Evolutionary conservation across 164 flowering plant genomes (phyloP).

Genomic region (Tetracentron sinense): DNA sequence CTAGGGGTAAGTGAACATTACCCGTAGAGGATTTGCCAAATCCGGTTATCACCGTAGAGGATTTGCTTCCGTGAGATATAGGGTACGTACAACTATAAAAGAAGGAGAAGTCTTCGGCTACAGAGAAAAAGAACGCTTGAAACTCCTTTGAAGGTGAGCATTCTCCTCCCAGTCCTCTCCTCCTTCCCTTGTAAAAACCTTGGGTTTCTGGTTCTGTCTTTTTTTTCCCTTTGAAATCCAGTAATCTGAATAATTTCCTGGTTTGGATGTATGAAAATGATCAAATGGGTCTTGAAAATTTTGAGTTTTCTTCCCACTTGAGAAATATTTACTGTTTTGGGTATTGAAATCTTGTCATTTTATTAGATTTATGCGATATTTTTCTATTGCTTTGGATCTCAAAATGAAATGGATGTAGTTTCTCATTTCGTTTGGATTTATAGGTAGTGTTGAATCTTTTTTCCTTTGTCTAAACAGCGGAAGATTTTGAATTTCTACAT

Average conservation of each 20-base stretch:
- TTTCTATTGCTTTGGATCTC: not conserved
- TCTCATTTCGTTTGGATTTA: not conserved
- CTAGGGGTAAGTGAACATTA: too few species aligned
- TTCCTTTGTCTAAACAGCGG: too few species aligned
- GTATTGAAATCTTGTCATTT: not conserved
- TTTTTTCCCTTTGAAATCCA: not conserved
- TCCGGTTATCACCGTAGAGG: too few species aligned
- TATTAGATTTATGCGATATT: not conserved
- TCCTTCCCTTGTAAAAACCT: not conserved
- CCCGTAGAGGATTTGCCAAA: too few species aligned
- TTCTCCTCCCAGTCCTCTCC: not conserved
- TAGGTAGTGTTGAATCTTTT: not conserved
- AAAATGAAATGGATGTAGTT: too few species aligned
- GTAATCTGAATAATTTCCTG: too few species aligned
- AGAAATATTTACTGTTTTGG: not conserved
- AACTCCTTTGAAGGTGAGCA: not conserved
- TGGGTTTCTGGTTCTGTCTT: not conserved
- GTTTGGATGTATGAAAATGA: too few species aligned
- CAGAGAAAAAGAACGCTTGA: not conserved
- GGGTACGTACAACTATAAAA: not conserved
- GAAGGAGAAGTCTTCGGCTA: not conserved
- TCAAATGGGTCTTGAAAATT: not conserved
- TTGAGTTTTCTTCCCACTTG: not conserved
- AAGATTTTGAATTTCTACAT: too few species aligned
- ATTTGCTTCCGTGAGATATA: too few species aligned